phyloP scores from a whole-genome alignment of 306 rosid species.

The Alnus glutinosa region DNA sequence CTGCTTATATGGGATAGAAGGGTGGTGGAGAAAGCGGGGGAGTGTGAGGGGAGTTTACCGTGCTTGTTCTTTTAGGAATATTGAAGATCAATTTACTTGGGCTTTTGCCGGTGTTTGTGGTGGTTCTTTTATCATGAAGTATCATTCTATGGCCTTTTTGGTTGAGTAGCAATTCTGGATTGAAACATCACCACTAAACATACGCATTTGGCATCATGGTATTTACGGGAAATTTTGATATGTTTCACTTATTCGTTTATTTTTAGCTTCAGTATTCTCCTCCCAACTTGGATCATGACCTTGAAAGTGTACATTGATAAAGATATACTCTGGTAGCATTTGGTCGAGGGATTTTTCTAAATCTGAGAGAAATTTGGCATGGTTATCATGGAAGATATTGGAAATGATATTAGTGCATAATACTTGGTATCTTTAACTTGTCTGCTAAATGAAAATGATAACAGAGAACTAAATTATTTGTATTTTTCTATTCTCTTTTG shows the following conservation, averaged over 20 bases:
- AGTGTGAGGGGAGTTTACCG: too few species aligned
- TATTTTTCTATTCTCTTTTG: neutral
- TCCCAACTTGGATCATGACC: neutral
- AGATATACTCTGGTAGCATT: neutral
- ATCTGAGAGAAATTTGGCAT: neutral
- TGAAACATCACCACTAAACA: neutral
- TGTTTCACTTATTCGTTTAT: neutral
- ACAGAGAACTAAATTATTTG: neutral
- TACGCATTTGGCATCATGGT: neutral
- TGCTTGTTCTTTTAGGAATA: too few species aligned
- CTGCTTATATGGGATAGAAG: too few species aligned
- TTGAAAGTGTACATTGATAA: neutral
- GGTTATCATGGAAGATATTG: neutral
- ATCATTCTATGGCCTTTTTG: neutral
- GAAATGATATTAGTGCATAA: neutral
- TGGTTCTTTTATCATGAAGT: neutral
- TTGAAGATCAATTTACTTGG: too few species aligned
- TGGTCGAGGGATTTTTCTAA: conserved; percentile 1
- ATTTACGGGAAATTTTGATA: neutral
- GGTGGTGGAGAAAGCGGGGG: too few species aligned
- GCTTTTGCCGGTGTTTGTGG: neutral
- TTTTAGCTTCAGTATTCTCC: neutral
- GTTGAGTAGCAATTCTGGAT: neutral
- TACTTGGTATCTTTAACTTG: neutral
- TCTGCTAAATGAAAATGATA: neutral